phyloP scores from a whole-genome alignment of 495 filamentous ascomycete species.

The Xylaria curta region DNA sequence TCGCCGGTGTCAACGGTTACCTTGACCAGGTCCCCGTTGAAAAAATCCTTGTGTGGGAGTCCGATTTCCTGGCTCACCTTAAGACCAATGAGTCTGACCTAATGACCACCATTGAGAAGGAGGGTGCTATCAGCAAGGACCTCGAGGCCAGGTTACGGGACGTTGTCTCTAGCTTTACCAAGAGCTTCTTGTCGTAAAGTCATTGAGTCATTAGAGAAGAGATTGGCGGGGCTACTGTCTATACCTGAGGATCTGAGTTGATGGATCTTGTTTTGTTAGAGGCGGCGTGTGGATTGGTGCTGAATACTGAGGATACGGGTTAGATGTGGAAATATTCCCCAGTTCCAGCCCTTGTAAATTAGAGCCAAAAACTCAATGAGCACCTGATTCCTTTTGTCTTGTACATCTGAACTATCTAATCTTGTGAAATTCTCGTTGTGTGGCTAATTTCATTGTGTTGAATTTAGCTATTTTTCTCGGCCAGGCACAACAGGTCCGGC shows the following conservation, averaged over 20 bases:
- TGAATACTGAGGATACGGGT: constrained; percentile 47
- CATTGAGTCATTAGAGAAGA: constrained; percentile 43
- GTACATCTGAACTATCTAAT: not conserved
- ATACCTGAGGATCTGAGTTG: constrained; percentile 49
- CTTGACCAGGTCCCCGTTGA: constrained; percentile 84
- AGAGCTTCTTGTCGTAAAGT: constrained; percentile 75
- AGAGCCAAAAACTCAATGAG: constrained; percentile 49
- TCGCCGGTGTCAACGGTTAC: constrained; percentile 97
- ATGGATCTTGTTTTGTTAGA: constrained; percentile 53
- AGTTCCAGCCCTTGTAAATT: constrained; percentile 54
- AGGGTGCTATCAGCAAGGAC: constrained; percentile 95
- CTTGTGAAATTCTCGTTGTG: not conserved
- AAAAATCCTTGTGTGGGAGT: constrained; percentile 90
- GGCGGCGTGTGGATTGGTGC: constrained; percentile 48
- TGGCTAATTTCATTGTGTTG: not conserved
- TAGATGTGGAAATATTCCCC: constrained; percentile 46
- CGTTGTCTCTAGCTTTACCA: constrained; percentile 81
- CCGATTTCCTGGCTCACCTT: constrained; percentile 90
- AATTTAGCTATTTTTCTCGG: not conserved
- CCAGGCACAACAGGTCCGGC: constrained; percentile 5
- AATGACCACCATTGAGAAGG: constrained; percentile 87
- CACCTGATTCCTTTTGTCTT: constrained; percentile 59
- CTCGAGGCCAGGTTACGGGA: constrained; percentile 87
- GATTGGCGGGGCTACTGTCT: constrained; percentile 51
- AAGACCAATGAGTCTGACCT: constrained; percentile 87